These are phyloP conservation scores for Hordeum marinum DNA, from an alignment of 176 grass and related monocot genomes.

Conservation along the genomic window DNA sequence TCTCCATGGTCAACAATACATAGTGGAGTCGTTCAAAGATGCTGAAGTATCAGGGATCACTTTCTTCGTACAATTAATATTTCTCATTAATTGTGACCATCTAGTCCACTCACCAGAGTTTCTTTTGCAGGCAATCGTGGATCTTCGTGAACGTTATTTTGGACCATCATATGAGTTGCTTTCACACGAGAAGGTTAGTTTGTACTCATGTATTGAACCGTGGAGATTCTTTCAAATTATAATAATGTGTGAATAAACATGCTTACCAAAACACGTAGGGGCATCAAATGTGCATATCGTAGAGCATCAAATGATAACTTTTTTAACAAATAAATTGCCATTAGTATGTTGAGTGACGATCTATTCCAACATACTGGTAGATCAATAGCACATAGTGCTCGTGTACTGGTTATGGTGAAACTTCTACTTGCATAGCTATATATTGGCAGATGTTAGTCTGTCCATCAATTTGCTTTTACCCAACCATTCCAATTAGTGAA, in stretches of 20 bases:
- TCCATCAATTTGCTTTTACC: neutral
- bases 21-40: neutral
- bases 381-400: neutral
- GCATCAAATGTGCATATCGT: neutral
- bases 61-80: neutral
- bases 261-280: neutral
- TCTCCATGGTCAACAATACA: neutral
- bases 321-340: neutral
- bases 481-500: neutral
- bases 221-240: neutral
- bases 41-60: neutral
- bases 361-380: neutral
- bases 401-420: neutral
- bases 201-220: neutral
- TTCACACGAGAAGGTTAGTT: conserved; percentile 73
- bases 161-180: conserved; percentile 74
- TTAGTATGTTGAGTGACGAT: neutral
- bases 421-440: neutral
- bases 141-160: conserved; percentile 81
- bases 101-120: neutral
- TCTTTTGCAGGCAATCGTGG: conserved; percentile 37
- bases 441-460: neutral
- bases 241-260: neutral
- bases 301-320: neutral
- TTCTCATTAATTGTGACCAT: neutral